Conservation (phyloP, 2,329 filamentous ascomycete genomes). For the Claviceps fusiformis region DNA sequence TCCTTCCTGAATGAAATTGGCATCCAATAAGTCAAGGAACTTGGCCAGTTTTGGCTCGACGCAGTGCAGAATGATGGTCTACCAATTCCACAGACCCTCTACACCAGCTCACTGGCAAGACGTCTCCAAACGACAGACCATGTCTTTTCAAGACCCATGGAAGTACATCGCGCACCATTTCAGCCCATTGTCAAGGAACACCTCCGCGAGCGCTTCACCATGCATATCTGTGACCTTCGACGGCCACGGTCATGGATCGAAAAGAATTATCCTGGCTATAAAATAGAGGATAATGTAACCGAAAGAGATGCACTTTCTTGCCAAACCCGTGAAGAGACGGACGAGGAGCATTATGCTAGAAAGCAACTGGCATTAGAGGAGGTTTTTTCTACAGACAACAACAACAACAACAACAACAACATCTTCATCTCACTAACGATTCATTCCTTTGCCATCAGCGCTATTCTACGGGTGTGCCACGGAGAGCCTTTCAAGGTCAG, state of each 20-base stretch:
- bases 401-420: slow-evolving; percentile 18
- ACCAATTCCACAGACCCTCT: slow-evolving; percentile 38
- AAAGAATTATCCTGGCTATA: slow-evolving; percentile 17
- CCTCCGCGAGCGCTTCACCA: slow-evolving; percentile 44
- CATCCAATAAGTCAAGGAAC: slow-evolving; percentile 35
- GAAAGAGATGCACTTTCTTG: background rate
- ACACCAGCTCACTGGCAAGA: slow-evolving; percentile 43
- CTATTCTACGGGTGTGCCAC: slow-evolving; percentile 27
- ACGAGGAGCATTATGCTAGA: slow-evolving; percentile 29
- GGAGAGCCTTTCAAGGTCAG: slow-evolving; percentile 27
- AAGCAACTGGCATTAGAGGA: slow-evolving; percentile 31
- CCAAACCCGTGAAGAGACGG: slow-evolving; percentile 32
- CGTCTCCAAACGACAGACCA: slow-evolving; percentile 43
- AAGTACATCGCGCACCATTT: slow-evolving; percentile 25
- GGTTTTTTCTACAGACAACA: slow-evolving; percentile 26
- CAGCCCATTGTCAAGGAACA: slow-evolving; percentile 42
- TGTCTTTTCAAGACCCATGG: slow-evolving; percentile 31
- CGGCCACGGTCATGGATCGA: slow-evolving; percentile 33
- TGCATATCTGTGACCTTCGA: slow-evolving; percentile 49
- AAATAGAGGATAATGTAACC: background rate
- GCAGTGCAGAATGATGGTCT: slow-evolving; percentile 31
- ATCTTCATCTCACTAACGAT: slow-evolving; percentile 35
- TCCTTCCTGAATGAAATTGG: slow-evolving; percentile 38
- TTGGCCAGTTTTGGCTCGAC: slow-evolving; percentile 37
- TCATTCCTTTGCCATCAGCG: slow-evolving; percentile 33